Conservation (phyloP, 2,329 filamentous ascomycete species). For the Coniochaeta sp. region DNA sequence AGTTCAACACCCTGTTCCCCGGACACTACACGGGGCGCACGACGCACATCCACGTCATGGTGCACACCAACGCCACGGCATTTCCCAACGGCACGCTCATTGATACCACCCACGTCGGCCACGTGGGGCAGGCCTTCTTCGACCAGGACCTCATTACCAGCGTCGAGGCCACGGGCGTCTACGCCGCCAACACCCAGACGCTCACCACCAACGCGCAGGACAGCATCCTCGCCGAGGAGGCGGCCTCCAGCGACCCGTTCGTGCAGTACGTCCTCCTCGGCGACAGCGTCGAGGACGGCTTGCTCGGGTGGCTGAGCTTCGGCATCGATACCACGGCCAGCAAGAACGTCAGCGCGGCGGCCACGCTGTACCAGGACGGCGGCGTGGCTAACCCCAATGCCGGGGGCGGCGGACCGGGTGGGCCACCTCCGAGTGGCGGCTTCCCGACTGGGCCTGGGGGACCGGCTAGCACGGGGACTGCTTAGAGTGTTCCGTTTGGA, state of each 20-base stretch:
- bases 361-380: constrained; percentile 23
- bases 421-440: constrained; percentile 4
- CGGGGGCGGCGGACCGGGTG: constrained; percentile 5
- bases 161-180: constrained; percentile 41
- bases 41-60: constrained; percentile 41
- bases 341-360: constrained; percentile 20
- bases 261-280: constrained; percentile 53
- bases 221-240: constrained; percentile 18
- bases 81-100: constrained; percentile 37
- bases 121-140: constrained; percentile 60
- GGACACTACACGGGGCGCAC: constrained; percentile 37
- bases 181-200: constrained; percentile 35
- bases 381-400: constrained; percentile 20
- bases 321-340: constrained; percentile 33
- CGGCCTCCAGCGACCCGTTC: constrained; percentile 20
- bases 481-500: background rate
- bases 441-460: background rate
- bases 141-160: constrained; percentile 47
- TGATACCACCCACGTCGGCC: constrained; percentile 38
- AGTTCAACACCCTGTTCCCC: constrained; percentile 34
- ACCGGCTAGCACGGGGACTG: background rate
- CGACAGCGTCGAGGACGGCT: constrained; percentile 39
- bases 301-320: constrained; percentile 48
- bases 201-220: constrained; percentile 30
- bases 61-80: constrained; percentile 30